Base-by-base conservation (phyloP, 2,329 filamentous ascomycete species). In the Claviceps capensis region DNA sequence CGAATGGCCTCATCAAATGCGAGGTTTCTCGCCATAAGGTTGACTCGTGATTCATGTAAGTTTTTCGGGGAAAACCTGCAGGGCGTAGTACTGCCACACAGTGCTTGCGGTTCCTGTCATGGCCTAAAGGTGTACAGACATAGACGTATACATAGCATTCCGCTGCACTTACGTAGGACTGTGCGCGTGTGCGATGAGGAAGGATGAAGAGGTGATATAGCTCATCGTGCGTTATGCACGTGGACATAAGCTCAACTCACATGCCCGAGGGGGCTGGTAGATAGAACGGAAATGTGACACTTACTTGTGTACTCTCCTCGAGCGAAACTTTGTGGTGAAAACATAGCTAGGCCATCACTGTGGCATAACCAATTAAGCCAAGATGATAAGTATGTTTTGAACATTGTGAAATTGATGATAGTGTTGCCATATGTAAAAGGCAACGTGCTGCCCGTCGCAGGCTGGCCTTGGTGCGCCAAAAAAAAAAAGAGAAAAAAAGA, bases 1-100 rank as follows among this genome's bases (percentile, higher is more conserved):
- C 93, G 52, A 98, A 97, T 65, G 93, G 93, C 30, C 79, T 98
- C 55, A 98, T 98, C 70, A 86, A 94, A 67, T 95, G 90, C 72
- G 89, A 88, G 53, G 89, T 98, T 49, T 77, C 80, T 38, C 81
- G 86, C 30, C 66, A 65, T 36, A 66, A 57, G 57, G 59, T 51
- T 19, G 26, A 36, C 17, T 11, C 23, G 41, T 36, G 7, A 48
- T 22, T 5, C 19, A 8, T 13, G 45, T 46, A 19, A 34, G 30
- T 22, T 9, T 40, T 17, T n/a, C 23, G 11, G 40, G 46, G 11
- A 16, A 16, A n/a, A 13, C n/a, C 8, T 11, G 47, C n/a, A 37
- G 19, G 30, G 38, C 13, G 4, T 22, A 5, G 19, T 13, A 19
- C 42, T 17, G 44, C 8, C 17, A 17, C 22, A 17, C 42, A 14